Evolutionary conservation across 805 yeast genomes (phyloP).

Genomic region (Wickerhamiella kurtzmanii): DNA sequence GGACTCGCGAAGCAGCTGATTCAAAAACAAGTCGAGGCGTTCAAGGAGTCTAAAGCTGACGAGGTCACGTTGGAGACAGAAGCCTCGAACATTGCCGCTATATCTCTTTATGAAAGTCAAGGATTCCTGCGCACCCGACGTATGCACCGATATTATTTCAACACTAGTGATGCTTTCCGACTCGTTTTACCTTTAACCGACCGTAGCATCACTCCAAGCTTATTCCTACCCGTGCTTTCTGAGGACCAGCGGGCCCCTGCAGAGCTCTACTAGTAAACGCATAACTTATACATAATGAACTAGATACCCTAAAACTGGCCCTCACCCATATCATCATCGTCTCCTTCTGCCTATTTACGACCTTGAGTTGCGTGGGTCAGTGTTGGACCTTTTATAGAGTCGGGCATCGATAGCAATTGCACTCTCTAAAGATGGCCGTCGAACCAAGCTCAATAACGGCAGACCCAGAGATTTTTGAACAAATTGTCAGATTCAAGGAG

Average conservation of each 20-base stretch:
- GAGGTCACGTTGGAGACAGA: conserved; percentile 93
- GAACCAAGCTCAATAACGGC: conserved; percentile 10
- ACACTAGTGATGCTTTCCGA: conserved; percentile 86
- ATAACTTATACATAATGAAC: not conserved
- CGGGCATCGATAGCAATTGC: no score
- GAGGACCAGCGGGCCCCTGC: conserved; percentile 1
- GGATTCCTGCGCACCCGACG: conserved; percentile 67
- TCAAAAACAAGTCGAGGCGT: conserved; percentile 42
- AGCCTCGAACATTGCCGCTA: conserved; percentile 60
- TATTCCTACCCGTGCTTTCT: conserved; percentile 17
- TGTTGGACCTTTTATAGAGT: no score
- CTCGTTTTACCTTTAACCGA: conserved; percentile 68
- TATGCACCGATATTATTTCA: conserved; percentile 73
- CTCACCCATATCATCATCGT: not conserved
- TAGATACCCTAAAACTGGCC: not conserved
- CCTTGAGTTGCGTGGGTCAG: no score
- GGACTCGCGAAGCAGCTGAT: conserved; percentile 76
- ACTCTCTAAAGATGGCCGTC: conserved; percentile 17
- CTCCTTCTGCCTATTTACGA: no score
- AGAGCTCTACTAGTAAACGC: not conserved
- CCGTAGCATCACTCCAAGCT: conserved; percentile 30
- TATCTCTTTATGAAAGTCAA: conserved; percentile 54
- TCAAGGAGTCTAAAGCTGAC: conserved; percentile 58
- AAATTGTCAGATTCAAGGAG: conserved; percentile 21
- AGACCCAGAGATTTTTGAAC: conserved; percentile 2